Conservation (phyloP, 1,284 basidiomycete genomes). For the Calocybe gambosa region DNA sequence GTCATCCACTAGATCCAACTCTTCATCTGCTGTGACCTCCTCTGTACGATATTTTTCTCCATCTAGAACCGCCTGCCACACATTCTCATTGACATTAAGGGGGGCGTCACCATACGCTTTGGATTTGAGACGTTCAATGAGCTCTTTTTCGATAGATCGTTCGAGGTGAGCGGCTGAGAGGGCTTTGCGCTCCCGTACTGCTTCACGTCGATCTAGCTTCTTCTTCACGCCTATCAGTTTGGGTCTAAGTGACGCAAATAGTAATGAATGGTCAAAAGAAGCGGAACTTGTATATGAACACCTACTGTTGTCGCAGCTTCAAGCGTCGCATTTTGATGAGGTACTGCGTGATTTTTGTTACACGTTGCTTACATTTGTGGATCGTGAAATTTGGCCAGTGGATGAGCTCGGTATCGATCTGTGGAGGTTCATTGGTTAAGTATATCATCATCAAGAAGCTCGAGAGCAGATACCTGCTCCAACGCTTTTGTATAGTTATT, state of each 20-base stretch:
- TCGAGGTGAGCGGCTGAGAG: conserved; percentile 92
- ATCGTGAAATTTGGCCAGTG: conserved; percentile 98
- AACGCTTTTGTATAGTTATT: conserved; percentile 94
- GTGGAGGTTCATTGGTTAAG: not conserved
- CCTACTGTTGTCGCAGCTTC: conserved; percentile 85
- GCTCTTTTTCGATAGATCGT: conserved; percentile 92
- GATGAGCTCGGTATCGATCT: conserved; percentile 93
- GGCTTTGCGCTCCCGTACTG: conserved; percentile 91
- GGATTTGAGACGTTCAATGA: conserved; percentile 90
- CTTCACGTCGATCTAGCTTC: conserved; percentile 94
- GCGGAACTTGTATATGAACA: conserved; percentile 15
- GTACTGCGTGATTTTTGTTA: conserved; percentile 99
- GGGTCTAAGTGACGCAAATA: conserved; percentile 47
- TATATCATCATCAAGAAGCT: not conserved
- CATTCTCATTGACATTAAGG: conserved; percentile 96
- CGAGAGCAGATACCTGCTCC: conserved; percentile 63
- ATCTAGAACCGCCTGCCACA: conserved; percentile 90
- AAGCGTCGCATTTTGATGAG: conserved; percentile 96
- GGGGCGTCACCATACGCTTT: conserved; percentile 98
- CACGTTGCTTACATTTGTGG: conserved; percentile 98
- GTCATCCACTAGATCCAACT: conserved; percentile 49
- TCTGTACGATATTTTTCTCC: conserved; percentile 57
- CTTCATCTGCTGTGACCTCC: conserved; percentile 44
- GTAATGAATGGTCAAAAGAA: not conserved
- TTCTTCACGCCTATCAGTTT: conserved; percentile 95